Base-by-base conservation (phyloP, 2,329 filamentous ascomycete species). In the Pyricularia pennisetigena region DNA sequence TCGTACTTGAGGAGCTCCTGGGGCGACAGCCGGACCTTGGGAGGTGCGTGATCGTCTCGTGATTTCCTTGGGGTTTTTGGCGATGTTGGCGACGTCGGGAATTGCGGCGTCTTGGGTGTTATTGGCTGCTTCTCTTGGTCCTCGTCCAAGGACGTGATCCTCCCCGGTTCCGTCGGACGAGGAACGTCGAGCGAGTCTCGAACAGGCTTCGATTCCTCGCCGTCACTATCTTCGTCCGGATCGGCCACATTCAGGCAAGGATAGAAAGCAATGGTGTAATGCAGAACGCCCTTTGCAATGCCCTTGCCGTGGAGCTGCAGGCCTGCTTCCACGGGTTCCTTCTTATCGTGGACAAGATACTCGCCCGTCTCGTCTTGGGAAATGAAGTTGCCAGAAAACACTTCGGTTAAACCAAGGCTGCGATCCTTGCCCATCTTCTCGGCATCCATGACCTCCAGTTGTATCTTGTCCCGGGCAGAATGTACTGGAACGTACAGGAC, bases 361-460 rank as follows among this genome's bases (percentile, higher is more conserved):
- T 96, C 92, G 69, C 93, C 95, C 71, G 85, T 87, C 41, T 94
- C 90, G 65, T 87, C 88, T 76, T 97, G 88, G 5, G 81, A 80
- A 70, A 98, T 86, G 76, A 92, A 98, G 71, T 98, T 92, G 23
- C 88, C 83, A 9, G 90, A 89, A 67, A 86, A 83, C 29, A 97
- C 79, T 72, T 98, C 94, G 23, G 95, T 80, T 68, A 90, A 84
- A 67, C 95, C 95, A 41, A 99, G 85, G 61, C 91, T 91, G 68
- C 95, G 90, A 77, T 99, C 95, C 76, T 93, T 95, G 74, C 92
- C 92, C 75, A 98, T 85, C 73, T 89, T 94, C 79, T 99, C 95
- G 70, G 95, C 88, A 74, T 99, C 95, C 94, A 99, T 97, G 71
- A 98, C 93, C 78, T 99, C 95, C 23, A 99, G 80, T 0, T 89